Conservation (phyloP, 2,329 filamentous ascomycete species). For the Capronia coronata region DNA sequence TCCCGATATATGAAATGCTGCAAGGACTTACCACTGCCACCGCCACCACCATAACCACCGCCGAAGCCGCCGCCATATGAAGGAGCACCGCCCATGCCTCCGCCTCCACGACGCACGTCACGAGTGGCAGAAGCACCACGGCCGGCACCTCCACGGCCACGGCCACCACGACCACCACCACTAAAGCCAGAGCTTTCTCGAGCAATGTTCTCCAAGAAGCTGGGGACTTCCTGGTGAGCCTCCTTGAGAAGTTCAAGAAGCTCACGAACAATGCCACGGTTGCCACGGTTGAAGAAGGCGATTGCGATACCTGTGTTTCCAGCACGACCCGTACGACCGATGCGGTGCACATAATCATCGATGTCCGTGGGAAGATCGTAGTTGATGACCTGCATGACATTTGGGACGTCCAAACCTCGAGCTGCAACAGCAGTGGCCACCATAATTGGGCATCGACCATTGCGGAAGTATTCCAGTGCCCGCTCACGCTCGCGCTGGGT, state of each 20-base stretch:
- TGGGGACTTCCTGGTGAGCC: constrained; percentile 91
- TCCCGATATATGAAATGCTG: not conserved
- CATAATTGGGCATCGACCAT: constrained; percentile 87
- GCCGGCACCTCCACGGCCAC: constrained; percentile 67
- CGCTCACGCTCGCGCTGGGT: constrained; percentile 98
- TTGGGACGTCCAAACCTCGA: constrained; percentile 78
- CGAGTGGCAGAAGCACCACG: constrained; percentile 61
- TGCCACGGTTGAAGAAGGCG: constrained; percentile 99
- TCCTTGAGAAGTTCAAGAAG: constrained; percentile 97
- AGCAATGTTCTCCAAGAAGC: constrained; percentile 94
- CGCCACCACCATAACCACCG: constrained; percentile 26
- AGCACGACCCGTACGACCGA: constrained; percentile 98
- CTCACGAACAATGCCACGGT: constrained; percentile 94
- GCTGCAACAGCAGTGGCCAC: constrained; percentile 96
- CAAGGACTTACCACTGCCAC: constrained; percentile 28
- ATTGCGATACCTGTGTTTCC: constrained; percentile 98
- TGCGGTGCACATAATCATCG: constrained; percentile 97
- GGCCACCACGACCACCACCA: constrained; percentile 61
- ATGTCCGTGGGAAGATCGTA: constrained; percentile 99
- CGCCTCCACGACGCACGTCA: constrained; percentile 73
- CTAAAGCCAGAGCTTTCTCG: constrained; percentile 82
- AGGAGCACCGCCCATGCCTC: constrained; percentile 34
- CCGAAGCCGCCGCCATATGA: constrained; percentile 33
- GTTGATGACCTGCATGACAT: constrained; percentile 96
- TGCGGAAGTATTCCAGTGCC: constrained; percentile 95